These are phyloP conservation scores for Mollisiaceae sp. DNA, from an alignment of 2,329 filamentous ascomycete genomes.

Conservation along the genomic window DNA sequence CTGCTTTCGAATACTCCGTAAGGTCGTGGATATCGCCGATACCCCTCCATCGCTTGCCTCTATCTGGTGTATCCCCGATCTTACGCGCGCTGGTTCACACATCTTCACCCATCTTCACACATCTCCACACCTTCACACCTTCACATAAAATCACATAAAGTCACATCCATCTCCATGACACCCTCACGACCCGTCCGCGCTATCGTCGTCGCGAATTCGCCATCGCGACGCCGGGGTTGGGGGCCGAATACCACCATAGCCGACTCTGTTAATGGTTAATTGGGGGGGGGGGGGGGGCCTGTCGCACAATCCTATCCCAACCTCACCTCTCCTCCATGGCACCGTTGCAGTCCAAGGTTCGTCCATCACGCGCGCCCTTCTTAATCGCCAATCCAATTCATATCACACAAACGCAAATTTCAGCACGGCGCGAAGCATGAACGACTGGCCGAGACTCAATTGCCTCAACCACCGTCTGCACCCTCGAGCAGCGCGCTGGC, in stretches of 20 bases:
- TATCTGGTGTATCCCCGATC: not conserved
- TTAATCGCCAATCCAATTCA: constrained; percentile 12
- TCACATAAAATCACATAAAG: not conserved
- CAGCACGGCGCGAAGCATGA: not conserved
- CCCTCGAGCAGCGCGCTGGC: not conserved
- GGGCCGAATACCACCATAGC: not conserved
- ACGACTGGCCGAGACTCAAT: constrained; percentile 5
- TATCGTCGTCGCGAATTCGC: not conserved
- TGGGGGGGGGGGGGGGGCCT: not conserved
- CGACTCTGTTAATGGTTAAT: no score
- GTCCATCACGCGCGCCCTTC: constrained; percentile 19
- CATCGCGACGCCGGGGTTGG: not conserved
- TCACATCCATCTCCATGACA: not conserved
- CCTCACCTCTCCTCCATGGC: constrained; percentile 3
- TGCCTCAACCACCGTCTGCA: not conserved
- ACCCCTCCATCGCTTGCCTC: constrained; percentile 7
- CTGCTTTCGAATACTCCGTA: not conserved
- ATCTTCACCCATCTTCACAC: constrained; percentile 11
- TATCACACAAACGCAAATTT: constrained; percentile 17
- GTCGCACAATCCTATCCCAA: constrained; percentile 5
- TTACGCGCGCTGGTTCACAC: not conserved
- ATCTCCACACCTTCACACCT: no score
- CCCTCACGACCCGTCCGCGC: constrained; percentile 7
- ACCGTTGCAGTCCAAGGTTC: constrained; percentile 3
- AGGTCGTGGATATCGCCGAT: not conserved